Percentiles rank a stretch among this genome's conserved stretches.
Conservation (phyloP, 495 filamentous ascomycete genomes). For the Penicillium pancosmium region DNA sequence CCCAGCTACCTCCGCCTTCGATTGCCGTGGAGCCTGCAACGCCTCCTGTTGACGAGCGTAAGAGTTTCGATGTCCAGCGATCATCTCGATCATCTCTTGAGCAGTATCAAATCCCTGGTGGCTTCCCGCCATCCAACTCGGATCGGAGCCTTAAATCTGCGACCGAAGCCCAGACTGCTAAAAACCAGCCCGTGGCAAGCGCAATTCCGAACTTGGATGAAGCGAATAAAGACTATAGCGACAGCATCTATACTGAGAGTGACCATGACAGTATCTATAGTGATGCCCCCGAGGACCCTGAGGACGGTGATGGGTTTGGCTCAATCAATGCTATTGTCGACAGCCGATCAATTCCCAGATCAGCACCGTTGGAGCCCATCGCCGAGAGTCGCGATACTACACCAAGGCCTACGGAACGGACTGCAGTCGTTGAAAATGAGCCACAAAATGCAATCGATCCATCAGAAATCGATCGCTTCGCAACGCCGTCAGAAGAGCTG, state of each 20-base stretch:
- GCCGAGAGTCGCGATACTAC: slow-evolving; percentile 28
- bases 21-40: slow-evolving; percentile 45
- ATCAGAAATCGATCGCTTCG: slow-evolving; percentile 27
- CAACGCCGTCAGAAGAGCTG: slow-evolving; percentile 25
- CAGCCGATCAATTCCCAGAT: slow-evolving; percentile 40
- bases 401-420: slow-evolving; percentile 17
- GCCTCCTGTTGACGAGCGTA: slow-evolving; percentile 18
- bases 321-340: slow-evolving; percentile 86
- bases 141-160: slow-evolving; percentile 24
- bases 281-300: slow-evolving; percentile 81
- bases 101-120: slow-evolving; percentile 39
- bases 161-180: slow-evolving; percentile 12
- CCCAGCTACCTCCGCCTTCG: slow-evolving; percentile 37
- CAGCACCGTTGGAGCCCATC: slow-evolving; percentile 11
- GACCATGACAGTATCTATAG: slow-evolving; percentile 73
- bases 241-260: slow-evolving; percentile 35
- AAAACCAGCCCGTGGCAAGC: slow-evolving; percentile 12
- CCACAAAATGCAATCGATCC: slow-evolving; percentile 16
- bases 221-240: slow-evolving; percentile 21
- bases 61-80: slow-evolving; percentile 14
- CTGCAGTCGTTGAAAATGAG: slow-evolving; percentile 16
- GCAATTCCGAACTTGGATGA: slow-evolving; percentile 23
- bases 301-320: slow-evolving; percentile 72
- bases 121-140: slow-evolving; percentile 35
- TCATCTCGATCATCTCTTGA: slow-evolving; percentile 41